These are phyloP conservation scores for Madurella mycetomatis DNA, from an alignment of 2,329 filamentous ascomycete genomes.

Conservation along the genomic window DNA sequence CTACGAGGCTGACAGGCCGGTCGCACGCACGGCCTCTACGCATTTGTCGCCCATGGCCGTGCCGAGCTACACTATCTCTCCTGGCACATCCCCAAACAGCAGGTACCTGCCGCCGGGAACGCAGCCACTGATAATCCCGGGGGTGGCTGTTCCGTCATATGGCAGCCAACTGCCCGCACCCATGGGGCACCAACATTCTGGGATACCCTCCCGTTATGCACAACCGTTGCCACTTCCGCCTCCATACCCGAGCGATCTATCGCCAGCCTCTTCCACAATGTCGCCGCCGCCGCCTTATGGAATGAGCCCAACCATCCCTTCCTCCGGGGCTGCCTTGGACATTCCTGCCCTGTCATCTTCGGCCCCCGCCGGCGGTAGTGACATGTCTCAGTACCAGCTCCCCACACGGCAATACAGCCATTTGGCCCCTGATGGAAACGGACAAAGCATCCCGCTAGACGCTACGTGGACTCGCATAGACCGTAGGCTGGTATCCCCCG, in stretches of 20 bases:
- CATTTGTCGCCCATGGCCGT: conserved; percentile 35
- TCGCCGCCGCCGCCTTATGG: conserved; percentile 34
- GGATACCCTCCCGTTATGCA: conserved; percentile 38
- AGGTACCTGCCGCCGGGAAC: conserved; percentile 35
- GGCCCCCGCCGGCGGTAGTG: conserved; percentile 22
- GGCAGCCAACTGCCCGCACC: conserved; percentile 33
- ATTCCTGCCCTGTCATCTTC: conserved; percentile 26
- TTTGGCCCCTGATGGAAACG: conserved; percentile 54
- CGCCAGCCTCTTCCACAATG: conserved; percentile 3
- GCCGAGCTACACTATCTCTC: conserved; percentile 36
- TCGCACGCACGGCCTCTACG: conserved; percentile 39
- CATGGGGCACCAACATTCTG: conserved; percentile 30
- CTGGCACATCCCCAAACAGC: conserved; percentile 31
- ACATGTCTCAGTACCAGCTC: conserved; percentile 21
- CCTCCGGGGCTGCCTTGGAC: conserved; percentile 15
- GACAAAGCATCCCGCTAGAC: conserved; percentile 52
- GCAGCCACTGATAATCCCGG: conserved; percentile 29
- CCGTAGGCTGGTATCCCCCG: conserved; percentile 52
- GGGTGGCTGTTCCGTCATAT: conserved; percentile 14
- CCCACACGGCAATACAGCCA: conserved; percentile 29
- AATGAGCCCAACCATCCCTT: conserved; percentile 28
- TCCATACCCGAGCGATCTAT: conserved; percentile 20
- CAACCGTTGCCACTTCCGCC: conserved; percentile 31
- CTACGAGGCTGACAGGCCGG: conserved; percentile 36
- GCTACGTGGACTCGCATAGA: conserved; percentile 58